A percentile compares a stretch with the other conserved stretches of the same genome.
These are phyloP conservation scores for Gynochthodes officinalis DNA, from an alignment of 257 asterid genomes.

Conservation along the genomic window DNA sequence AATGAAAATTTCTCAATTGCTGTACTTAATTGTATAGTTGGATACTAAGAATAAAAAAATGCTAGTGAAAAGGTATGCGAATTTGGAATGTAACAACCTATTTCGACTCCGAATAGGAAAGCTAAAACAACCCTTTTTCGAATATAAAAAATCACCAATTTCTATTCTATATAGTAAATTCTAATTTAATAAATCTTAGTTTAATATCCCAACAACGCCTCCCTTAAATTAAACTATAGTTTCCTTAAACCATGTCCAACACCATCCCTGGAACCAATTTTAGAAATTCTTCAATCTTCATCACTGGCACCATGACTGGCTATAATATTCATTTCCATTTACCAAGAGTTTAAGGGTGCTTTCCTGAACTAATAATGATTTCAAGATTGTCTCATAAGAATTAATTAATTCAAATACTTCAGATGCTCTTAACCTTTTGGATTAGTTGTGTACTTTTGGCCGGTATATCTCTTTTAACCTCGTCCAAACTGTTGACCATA, in stretches of 20 bases:
- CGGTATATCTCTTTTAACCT: not conserved
- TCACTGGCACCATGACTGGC: not conserved
- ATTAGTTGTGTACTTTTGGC: not conserved
- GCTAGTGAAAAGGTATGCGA: not conserved
- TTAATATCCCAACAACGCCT: too few species aligned
- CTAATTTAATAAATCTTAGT: too few species aligned
- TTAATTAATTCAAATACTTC: not conserved
- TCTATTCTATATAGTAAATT: too few species aligned
- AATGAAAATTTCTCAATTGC: not conserved
- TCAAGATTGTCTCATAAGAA: not conserved
- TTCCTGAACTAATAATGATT: too few species aligned
- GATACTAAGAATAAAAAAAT: not conserved
- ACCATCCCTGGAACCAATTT: too few species aligned
- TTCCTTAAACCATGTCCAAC: too few species aligned
- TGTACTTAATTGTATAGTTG: not conserved
- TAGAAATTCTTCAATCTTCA: too few species aligned
- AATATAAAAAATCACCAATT: too few species aligned
- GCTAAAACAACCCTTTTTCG: too few species aligned
- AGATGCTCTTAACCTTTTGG: not conserved
- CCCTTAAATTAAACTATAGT: too few species aligned
- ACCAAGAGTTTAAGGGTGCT: not conserved
- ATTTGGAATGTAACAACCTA: too few species aligned
- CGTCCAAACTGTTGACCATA: not conserved
- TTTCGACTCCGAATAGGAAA: too few species aligned
- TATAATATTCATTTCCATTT: not conserved